These are phyloP conservation scores for Pilasporangium apinafurcum DNA, from an alignment of 352 stramenopile genomes.

Conservation along the genomic window DNA sequence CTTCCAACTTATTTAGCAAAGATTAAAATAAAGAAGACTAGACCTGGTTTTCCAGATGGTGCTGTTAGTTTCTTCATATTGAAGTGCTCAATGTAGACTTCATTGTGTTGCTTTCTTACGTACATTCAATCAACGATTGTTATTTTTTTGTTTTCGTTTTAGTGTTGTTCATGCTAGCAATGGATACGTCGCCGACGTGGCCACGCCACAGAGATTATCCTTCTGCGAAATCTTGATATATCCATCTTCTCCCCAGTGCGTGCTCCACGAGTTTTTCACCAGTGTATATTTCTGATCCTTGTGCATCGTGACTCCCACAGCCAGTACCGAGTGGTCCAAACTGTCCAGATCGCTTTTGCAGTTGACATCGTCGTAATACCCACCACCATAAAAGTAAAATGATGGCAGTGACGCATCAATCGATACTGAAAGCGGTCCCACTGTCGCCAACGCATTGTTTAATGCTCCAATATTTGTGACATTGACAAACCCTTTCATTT, in stretches of 20 bases:
- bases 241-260: slow-evolving; percentile 90
- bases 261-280: slow-evolving; percentile 95
- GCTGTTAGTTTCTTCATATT: too few relatives aligned
- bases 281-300: slow-evolving; percentile 91
- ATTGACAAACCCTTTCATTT: slow-evolving; percentile 77
- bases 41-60: too few relatives aligned
- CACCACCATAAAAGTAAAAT: slow-evolving; percentile 88
- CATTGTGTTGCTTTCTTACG: too few relatives aligned
- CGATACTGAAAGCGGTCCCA: slow-evolving; percentile 85
- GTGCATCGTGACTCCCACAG: slow-evolving; percentile 86
- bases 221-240: slow-evolving; percentile 91
- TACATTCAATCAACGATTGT: too few relatives aligned
- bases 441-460: slow-evolving; percentile 71
- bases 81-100: too few relatives aligned
- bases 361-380: slow-evolving; percentile 77
- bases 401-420: slow-evolving; percentile 80
- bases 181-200: slow-evolving; percentile 83
- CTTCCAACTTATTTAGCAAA: too few relatives aligned
- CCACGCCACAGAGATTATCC: slow-evolving; percentile 94
- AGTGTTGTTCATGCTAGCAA: slow-evolving; percentile 30
- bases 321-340: slow-evolving; percentile 90
- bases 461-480: slow-evolving; percentile 68
- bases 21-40: too few relatives aligned
- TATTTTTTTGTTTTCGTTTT: not conserved
- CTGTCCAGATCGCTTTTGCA: slow-evolving; percentile 91